Evolutionary conservation across 2,329 filamentous ascomycete species (phyloP).

Genomic region (Acephala macrosclerotiorum): DNA sequence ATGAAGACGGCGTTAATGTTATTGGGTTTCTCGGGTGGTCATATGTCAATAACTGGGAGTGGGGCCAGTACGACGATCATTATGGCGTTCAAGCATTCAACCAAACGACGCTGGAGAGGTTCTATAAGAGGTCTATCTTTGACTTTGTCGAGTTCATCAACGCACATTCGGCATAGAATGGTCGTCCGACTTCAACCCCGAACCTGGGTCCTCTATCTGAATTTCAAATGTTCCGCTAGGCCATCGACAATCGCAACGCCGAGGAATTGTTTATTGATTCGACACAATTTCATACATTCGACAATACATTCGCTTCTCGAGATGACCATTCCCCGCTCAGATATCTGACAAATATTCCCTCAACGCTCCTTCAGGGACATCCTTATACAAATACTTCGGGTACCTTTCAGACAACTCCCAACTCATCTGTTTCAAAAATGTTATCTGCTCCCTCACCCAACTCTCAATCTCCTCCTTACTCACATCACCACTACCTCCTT

Average conservation of each 20-base stretch:
- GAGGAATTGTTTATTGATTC: too few relatives aligned
- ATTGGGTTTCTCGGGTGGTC: constrained; percentile 55
- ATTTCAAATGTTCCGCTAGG: too few relatives aligned
- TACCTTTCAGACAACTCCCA: constrained; percentile 28
- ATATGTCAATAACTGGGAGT: constrained; percentile 48
- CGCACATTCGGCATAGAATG: too few relatives aligned
- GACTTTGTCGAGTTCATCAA: constrained; percentile 5
- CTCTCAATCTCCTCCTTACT: constrained; percentile 25
- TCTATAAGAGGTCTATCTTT: neutral
- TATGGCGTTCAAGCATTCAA: neutral
- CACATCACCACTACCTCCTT: neutral
- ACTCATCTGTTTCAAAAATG: constrained; percentile 29
- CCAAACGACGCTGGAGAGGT: neutral
- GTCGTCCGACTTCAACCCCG: too few relatives aligned
- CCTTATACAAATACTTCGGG: constrained; percentile 26
- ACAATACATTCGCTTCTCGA: neutral
- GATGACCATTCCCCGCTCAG: neutral
- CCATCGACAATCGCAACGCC: too few relatives aligned
- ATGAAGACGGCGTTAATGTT: constrained; percentile 54
- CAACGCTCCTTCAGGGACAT: constrained; percentile 22
- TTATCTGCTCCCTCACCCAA: constrained; percentile 26
- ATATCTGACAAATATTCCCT: constrained; percentile 13
- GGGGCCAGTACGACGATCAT: constrained; percentile 30
- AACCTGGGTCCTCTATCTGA: too few relatives aligned
- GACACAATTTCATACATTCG: neutral